Evolutionary conservation across 169 alveolate genomes (phyloP), one percentile per base, ranked within the genome.

Genomic region (Amoebophrya sp.): DNA sequence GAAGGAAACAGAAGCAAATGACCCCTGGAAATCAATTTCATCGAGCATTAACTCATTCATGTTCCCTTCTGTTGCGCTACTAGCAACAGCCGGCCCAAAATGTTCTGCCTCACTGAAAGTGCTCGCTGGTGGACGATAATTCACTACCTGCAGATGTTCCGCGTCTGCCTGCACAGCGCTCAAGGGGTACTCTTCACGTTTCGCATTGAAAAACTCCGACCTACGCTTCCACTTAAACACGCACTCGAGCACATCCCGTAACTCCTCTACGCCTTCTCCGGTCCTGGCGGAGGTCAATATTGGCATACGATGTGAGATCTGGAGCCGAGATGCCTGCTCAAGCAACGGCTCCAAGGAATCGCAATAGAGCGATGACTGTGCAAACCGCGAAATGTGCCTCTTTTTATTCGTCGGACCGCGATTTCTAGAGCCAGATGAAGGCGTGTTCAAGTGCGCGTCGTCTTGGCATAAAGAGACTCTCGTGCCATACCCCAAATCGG

Each of bases 311-410:
- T 65, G 18, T 10, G 83, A 65, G n/a, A 65, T 65, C 83, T 26
- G 83, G 38, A 65, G n/a, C n/a, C n/a, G 18, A 29, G 83, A 6
- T 10, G 83, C 83, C 83, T 65, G 83, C 83, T 65, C 83, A 29
- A 65, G 33, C 1, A 65, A 36, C 83, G 83, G 83, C 83, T 65
- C 83, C 83, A 65, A 0, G 38, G 12, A 6, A 1, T 6, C 83
- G 33, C 39, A 65, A 36, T 65, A 65, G 33, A 65, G 26, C 1
- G 36, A 12, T 1, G 83, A 65, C 33, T 65, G 83, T 26, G 83
- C 83, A 26, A 65, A 65, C 83, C 83, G 83, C 36, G 83, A 65
- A n/a, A n/a, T n/a, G n/a, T n/a, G n/a, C n/a, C n/a, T n/a, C n/a
- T n/a, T n/a, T n/a, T n/a, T n/a, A n/a, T n/a, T n/a, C n/a, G n/a